Percentiles rank a stretch among this genome's conserved stretches.
Conservation (phyloP, 345 rosid genomes). For the Erucastrum elatum region DNA sequence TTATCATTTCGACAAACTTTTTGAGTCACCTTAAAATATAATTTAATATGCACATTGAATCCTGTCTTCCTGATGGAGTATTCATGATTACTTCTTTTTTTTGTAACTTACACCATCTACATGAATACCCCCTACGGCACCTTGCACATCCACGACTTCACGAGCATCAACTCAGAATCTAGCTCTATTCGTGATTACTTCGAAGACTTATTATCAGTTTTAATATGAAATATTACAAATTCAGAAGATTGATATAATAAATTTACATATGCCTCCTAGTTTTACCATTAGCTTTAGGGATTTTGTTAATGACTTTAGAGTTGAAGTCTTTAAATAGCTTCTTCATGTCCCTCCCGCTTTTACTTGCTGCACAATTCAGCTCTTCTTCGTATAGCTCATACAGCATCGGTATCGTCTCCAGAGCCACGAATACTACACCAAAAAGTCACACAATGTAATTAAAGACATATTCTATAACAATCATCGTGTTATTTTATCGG, state of each 20-base stretch:
- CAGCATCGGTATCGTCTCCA: slow-evolving; percentile 48
- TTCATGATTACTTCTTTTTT: background rate
- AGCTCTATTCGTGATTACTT: too few species aligned
- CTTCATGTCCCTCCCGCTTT: slow-evolving; percentile 40
- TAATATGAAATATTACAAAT: too few species aligned
- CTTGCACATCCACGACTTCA: too few species aligned
- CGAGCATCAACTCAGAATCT: background rate
- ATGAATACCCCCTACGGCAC: too few species aligned
- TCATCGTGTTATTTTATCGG: background rate
- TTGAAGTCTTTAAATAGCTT: slow-evolving; percentile 42
- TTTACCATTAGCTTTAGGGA: slow-evolving; percentile 48
- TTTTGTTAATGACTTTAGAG: slow-evolving; percentile 48
- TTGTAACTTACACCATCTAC: background rate
- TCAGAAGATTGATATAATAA: too few species aligned
- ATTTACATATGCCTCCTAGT: slow-evolving; percentile 35
- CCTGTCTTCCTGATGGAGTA: background rate
- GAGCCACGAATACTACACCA: slow-evolving; percentile 44
- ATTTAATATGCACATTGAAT: background rate
- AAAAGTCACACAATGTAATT: background rate
- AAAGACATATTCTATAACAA: background rate
- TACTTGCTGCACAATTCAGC: slow-evolving; percentile 41
- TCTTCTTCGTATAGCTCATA: slow-evolving; percentile 44
- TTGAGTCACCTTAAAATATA: background rate
- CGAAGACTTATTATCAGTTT: too few species aligned
- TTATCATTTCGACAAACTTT: background rate